Evolutionary conservation across 305 asterid genomes (phyloP).

Genomic region (Plantago rigida): DNA sequence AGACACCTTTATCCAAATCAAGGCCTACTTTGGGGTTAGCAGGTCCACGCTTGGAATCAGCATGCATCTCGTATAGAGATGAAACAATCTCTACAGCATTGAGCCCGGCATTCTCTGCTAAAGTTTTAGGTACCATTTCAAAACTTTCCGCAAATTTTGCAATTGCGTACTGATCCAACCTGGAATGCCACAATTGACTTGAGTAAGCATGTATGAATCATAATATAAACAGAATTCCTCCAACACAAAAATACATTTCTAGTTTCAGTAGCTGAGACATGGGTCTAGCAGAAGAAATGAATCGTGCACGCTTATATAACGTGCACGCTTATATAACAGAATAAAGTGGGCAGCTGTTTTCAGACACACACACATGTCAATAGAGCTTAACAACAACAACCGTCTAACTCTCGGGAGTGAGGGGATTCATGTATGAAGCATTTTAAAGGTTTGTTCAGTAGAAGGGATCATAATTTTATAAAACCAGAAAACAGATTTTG

Average conservation of each 20-base stretch:
- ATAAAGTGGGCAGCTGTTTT: too few relatives aligned
- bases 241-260: not conserved
- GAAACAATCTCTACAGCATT: conserved; percentile 86
- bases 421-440: too few relatives aligned
- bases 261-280: not conserved
- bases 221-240: not conserved
- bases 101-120: conserved; percentile 96
- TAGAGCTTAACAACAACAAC: too few relatives aligned
- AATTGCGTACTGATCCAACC: conserved; percentile 92
- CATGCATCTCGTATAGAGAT: conserved; percentile 45
- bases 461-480: not conserved
- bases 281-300: not conserved
- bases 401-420: too few relatives aligned
- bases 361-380: too few relatives aligned
- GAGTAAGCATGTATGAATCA: conserved; percentile 6
- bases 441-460: not conserved
- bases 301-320: too few relatives aligned
- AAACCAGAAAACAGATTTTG: not conserved
- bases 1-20: conserved; percentile 70
- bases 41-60: conserved; percentile 62
- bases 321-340: too few relatives aligned
- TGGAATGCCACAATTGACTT: conserved; percentile 31
- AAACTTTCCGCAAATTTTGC: conserved; percentile 92
- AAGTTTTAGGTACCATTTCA: conserved; percentile 84
- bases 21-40: conserved; percentile 80